Evolutionary conservation across 305 asterid genomes (phyloP).

Genomic region (Andrographis paniculata): DNA sequence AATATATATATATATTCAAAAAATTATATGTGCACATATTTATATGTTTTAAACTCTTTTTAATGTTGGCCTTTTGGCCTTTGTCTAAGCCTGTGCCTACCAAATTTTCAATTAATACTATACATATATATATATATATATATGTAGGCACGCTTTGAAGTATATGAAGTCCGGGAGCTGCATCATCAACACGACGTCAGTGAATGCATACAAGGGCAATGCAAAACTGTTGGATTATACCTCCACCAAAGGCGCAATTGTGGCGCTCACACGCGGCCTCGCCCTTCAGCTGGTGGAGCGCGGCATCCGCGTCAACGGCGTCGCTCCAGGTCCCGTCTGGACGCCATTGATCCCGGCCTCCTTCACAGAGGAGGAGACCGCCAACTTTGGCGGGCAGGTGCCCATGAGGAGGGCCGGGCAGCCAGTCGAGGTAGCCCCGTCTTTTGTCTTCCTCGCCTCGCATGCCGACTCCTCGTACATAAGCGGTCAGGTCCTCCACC

Average conservation of each 20-base stretch:
- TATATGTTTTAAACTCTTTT: too few species aligned
- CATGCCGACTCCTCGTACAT: slow-evolving; percentile 61
- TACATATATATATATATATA: too few species aligned
- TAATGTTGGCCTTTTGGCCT: too few species aligned
- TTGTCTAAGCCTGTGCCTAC: too few species aligned
- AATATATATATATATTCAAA: too few species aligned
- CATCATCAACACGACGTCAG: slow-evolving; percentile 70
- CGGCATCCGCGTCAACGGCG: slow-evolving; percentile 76
- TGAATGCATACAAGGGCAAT: slow-evolving; percentile 63
- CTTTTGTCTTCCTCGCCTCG: slow-evolving; percentile 66
- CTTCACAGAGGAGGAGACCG: slow-evolving; percentile 40
- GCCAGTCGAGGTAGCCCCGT: slow-evolving; percentile 73
- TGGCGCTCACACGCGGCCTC: slow-evolving; percentile 68
- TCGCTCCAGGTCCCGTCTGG: slow-evolving; percentile 88
- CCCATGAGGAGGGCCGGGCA: slow-evolving; percentile 88
- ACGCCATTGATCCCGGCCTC: slow-evolving; percentile 80
- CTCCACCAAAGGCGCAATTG: slow-evolving; percentile 73
- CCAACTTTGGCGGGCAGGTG: slow-evolving; percentile 44
- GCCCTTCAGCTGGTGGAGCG: slow-evolving; percentile 44
- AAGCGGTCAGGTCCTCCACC: slow-evolving; percentile 70
- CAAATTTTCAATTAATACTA: too few species aligned
- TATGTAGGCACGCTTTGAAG: slow-evolving; percentile 69
- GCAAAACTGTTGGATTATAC: slow-evolving; percentile 58
- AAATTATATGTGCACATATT: too few species aligned
- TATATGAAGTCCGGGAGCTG: slow-evolving; percentile 70